Percentiles rank a stretch among this genome's conserved stretches.
phyloP scores from a whole-genome alignment of 768 basidiomycete species.

The Agrocybe pediades region DNA sequence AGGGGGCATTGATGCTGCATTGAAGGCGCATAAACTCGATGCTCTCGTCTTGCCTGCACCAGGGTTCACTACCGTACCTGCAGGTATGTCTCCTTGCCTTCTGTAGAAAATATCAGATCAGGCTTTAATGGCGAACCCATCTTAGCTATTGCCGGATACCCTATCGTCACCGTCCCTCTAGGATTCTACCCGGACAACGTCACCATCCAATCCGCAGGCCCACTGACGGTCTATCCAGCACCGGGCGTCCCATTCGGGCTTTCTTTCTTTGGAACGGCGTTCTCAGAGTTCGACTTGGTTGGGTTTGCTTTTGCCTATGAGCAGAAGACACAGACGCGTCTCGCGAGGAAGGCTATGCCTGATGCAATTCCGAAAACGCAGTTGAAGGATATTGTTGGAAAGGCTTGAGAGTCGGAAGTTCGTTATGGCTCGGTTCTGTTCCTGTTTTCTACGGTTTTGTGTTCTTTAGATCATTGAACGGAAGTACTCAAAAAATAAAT shows the following conservation, averaged over 20 bases:
- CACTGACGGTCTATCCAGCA: constrained; percentile 44
- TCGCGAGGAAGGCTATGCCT: constrained; percentile 47
- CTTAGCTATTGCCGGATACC: constrained; percentile 63
- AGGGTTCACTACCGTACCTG: constrained; percentile 39
- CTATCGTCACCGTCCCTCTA: constrained; percentile 67
- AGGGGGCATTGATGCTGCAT: constrained; percentile 54
- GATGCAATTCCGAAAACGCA: constrained; percentile 61
- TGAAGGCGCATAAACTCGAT: constrained; percentile 47
- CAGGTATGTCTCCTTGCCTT: constrained; percentile 27
- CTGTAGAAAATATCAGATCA: not conserved
- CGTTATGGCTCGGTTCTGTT: too few relatives aligned
- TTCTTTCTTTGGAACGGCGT: constrained; percentile 63
- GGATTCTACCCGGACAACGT: constrained; percentile 57
- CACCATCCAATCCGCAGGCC: constrained; percentile 39
- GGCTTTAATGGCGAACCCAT: not conserved
- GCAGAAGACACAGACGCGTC: constrained; percentile 57
- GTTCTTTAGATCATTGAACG: too few relatives aligned
- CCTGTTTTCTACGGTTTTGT: too few relatives aligned
- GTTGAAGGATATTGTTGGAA: constrained; percentile 34
- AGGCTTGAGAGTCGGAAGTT: constrained; percentile 4
- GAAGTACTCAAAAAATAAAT: too few relatives aligned
- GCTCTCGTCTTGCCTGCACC: constrained; percentile 52
- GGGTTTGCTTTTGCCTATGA: constrained; percentile 66
- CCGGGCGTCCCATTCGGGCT: constrained; percentile 56
- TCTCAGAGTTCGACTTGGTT: constrained; percentile 59